Evolutionary conservation across 306 rosid species (phyloP).

Genomic region (Cucurbita moschata): DNA sequence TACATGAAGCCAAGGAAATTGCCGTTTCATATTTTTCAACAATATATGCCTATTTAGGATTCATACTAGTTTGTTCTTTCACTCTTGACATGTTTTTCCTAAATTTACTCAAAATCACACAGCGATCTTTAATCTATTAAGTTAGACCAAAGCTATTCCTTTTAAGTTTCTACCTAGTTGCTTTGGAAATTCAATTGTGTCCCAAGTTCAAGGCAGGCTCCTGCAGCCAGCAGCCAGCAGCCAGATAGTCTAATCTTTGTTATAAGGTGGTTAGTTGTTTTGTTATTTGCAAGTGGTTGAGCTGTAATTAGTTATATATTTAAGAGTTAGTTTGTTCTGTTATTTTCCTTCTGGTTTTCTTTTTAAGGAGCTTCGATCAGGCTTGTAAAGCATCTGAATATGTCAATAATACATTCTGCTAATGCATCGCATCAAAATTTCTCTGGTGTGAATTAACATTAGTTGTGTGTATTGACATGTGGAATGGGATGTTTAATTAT

Average conservation of each 20-base stretch:
- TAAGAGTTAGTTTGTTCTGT: neutral
- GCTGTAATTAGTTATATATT: neutral
- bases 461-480: neutral
- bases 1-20: neutral
- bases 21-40: neutral
- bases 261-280: no score
- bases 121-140: neutral
- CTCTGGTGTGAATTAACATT: neutral
- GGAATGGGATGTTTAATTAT: neutral
- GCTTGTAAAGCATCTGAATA: neutral
- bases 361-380: neutral
- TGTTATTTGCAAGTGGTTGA: neutral
- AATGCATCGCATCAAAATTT: no score
- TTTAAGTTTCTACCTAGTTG: neutral
- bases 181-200: neutral
- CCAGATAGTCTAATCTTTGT: neutral
- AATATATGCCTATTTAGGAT: neutral
- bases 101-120: neutral
- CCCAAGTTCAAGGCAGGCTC: neutral
- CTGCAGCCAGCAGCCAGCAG: neutral
- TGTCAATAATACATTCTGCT: neutral
- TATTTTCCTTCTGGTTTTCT: neutral
- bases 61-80: neutral
- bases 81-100: neutral
- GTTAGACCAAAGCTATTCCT: neutral